Conservation (phyloP, 1,284 basidiomycete species). For the Crucibulum parvulum region DNA sequence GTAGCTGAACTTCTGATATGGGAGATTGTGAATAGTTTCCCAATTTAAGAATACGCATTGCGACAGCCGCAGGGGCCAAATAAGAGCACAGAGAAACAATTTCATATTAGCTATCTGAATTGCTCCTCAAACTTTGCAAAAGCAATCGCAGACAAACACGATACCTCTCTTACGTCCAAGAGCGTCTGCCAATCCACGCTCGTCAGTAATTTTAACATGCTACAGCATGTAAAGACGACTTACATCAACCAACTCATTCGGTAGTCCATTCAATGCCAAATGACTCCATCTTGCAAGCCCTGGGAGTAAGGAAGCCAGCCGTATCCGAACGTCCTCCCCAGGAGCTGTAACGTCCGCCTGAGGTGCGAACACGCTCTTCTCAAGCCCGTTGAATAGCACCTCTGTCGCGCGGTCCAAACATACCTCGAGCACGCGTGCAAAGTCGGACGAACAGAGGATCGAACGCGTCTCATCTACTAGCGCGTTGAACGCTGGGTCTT, state of each 20-base stretch:
- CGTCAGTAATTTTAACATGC: slow-evolving; percentile 3
- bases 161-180: slow-evolving; percentile 37
- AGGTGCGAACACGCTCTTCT: slow-evolving; percentile 55
- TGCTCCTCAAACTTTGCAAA: slow-evolving; percentile 45
- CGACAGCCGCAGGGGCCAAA: no score
- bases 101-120: slow-evolving; percentile 14
- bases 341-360: slow-evolving; percentile 23
- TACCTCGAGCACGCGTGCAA: slow-evolving; percentile 68
- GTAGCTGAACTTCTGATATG: no score
- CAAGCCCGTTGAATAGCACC: slow-evolving; percentile 55
- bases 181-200: slow-evolving; percentile 25
- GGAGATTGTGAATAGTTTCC: no score
- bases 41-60: no score
- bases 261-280: slow-evolving; percentile 71
- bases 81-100: no score
- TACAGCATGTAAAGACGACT: slow-evolving; percentile 32
- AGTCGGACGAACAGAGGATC: slow-evolving; percentile 73
- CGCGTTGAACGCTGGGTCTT: slow-evolving; percentile 61
- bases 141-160: slow-evolving; percentile 43
- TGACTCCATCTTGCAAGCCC: slow-evolving; percentile 81
- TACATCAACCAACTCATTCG: slow-evolving; percentile 88
- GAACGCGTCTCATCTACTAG: slow-evolving; percentile 76
- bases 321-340: slow-evolving; percentile 56
- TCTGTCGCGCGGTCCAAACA: slow-evolving; percentile 74
- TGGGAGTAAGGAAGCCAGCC: slow-evolving; percentile 80